These are phyloP conservation scores for Priceomyces haplophilus DNA, from an alignment of 805 yeast genomes.

Conservation along the genomic window DNA sequence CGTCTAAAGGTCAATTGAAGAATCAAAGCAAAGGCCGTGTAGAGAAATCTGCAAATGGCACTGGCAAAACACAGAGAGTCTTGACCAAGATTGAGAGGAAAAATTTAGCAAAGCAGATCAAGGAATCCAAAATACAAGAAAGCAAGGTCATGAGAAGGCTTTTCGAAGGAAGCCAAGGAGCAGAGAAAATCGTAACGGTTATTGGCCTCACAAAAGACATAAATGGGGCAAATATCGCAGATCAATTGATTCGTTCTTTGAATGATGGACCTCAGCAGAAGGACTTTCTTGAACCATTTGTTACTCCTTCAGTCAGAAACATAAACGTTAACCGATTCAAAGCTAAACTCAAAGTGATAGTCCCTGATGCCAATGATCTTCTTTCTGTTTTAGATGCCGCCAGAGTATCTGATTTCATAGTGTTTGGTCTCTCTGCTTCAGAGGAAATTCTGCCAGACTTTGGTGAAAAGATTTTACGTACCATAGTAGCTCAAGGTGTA, in stretches of 20 bases:
- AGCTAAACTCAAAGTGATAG: slow-evolving; percentile 66
- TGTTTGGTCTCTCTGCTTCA: slow-evolving; percentile 85
- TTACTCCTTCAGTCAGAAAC: slow-evolving; percentile 49
- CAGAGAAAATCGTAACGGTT: slow-evolving; percentile 79
- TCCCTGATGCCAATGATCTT: slow-evolving; percentile 67
- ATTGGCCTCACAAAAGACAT: slow-evolving; percentile 77
- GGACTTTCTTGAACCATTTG: slow-evolving; percentile 20
- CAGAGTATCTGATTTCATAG: slow-evolving; percentile 82
- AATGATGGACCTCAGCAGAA: slow-evolving; percentile 35
- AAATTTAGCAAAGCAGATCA: slow-evolving; percentile 74
- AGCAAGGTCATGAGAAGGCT: slow-evolving; percentile 59
- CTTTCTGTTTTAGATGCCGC: slow-evolving; percentile 79
- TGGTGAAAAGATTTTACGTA: slow-evolving; percentile 89
- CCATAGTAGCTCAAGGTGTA: slow-evolving; percentile 89
- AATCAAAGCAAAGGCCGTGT: slow-evolving; percentile 82
- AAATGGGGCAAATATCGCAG: slow-evolving; percentile 52
- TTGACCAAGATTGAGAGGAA: slow-evolving; percentile 62
- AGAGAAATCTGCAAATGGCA: slow-evolving; percentile 49
- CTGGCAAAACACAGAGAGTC: slow-evolving; percentile 37
- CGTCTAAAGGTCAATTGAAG: slow-evolving; percentile 83
- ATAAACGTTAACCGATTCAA: slow-evolving; percentile 64
- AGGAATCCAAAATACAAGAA: slow-evolving; percentile 64
- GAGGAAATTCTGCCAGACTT: slow-evolving; percentile 73
- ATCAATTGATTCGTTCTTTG: slow-evolving; percentile 42
- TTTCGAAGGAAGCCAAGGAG: slow-evolving; percentile 77